phyloP scores from a whole-genome alignment of 148 eudicot genomes.

The Gaultheria prostrata region DNA sequence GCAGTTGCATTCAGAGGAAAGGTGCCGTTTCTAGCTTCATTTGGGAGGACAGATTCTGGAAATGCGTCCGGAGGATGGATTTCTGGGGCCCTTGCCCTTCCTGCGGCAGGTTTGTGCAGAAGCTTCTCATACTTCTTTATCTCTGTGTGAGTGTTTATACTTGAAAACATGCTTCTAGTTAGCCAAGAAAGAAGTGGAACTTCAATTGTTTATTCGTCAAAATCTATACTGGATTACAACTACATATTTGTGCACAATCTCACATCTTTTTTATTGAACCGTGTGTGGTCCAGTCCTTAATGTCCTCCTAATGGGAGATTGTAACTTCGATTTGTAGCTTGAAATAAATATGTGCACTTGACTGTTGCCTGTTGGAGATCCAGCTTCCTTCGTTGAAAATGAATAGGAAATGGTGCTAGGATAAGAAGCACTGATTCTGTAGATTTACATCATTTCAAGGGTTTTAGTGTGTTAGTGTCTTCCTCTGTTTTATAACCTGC shows the following conservation, averaged over 20 bases:
- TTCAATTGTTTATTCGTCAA: not conserved
- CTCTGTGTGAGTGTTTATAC: not conserved
- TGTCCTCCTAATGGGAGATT: not conserved
- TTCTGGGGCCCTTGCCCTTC: slow-evolving; percentile 73
- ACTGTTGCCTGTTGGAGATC: not conserved
- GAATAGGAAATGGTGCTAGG: not conserved
- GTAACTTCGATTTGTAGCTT: not conserved
- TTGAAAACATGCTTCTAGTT: not conserved
- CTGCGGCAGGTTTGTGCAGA: slow-evolving; percentile 67
- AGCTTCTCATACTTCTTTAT: not conserved
- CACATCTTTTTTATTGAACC: not conserved
- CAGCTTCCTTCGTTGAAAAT: not conserved
- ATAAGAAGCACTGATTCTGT: not conserved
- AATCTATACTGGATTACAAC: not conserved
- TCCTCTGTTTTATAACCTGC: not conserved
- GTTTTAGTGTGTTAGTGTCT: not conserved
- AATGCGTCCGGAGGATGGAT: slow-evolving; percentile 61
- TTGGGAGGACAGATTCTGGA: slow-evolving; percentile 43
- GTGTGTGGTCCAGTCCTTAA: not conserved
- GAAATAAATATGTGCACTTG: not conserved
- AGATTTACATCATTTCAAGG: not conserved
- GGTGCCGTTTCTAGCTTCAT: slow-evolving; percentile 51
- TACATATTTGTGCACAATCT: not conserved
- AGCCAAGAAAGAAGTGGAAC: not conserved
- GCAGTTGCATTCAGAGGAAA: slow-evolving; percentile 67